phyloP scores from a whole-genome alignment of 306 rosid species.

The Castanopsis chinensis region DNA sequence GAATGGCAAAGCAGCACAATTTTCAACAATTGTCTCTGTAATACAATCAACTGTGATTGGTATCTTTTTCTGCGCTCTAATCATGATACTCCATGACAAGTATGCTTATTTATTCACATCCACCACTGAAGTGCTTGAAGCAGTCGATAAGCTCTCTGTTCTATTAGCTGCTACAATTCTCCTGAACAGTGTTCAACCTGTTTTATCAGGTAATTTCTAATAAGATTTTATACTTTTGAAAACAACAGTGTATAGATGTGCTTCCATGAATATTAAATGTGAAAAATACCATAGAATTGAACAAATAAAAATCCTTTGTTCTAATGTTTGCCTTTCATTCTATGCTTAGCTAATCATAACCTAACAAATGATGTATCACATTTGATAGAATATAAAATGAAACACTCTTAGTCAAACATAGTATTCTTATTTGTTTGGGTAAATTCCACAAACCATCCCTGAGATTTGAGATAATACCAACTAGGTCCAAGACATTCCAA shows the following conservation, averaged over 20 bases:
- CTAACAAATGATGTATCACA: too few species aligned
- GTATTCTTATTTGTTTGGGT: too few species aligned
- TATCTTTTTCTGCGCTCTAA: slow-evolving; percentile 32
- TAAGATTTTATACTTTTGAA: too few species aligned
- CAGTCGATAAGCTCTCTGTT: slow-evolving; percentile 36
- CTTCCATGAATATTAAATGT: background rate
- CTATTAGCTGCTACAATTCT: slow-evolving; percentile 59
- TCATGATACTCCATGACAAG: slow-evolving; percentile 38
- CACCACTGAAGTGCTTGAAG: slow-evolving; percentile 41
- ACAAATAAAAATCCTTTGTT: too few species aligned
- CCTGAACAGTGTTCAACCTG: slow-evolving; percentile 69
- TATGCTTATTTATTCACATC: slow-evolving; percentile 57
- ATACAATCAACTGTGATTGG: slow-evolving; percentile 49
- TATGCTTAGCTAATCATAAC: too few species aligned
- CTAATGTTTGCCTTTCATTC: too few species aligned
- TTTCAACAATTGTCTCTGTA: slow-evolving; percentile 52
- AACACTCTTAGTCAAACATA: too few species aligned
- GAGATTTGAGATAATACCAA: too few species aligned
- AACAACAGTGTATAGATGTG: background rate
- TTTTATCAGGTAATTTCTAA: slow-evolving; percentile 53
- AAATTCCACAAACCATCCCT: too few species aligned
- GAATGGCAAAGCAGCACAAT: slow-evolving; percentile 63
- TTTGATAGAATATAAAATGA: too few species aligned
- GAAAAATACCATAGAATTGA: too few species aligned
- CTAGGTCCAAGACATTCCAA: too few species aligned